phyloP scores from a whole-genome alignment of 495 filamentous ascomycete genomes.

The Penicillium verhagenii region DNA sequence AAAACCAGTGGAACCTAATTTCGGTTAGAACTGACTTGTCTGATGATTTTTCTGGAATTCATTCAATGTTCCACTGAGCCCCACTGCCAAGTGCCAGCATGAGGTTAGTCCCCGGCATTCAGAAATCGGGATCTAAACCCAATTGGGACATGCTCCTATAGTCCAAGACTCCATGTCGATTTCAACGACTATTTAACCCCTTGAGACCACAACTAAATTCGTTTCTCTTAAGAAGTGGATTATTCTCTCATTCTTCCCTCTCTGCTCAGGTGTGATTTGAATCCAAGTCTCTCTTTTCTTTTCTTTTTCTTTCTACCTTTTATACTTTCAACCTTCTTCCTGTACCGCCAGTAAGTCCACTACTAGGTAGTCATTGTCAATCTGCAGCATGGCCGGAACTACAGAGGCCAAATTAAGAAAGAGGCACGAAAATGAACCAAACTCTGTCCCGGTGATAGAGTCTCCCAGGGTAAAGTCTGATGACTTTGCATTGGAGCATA shows the following conservation, averaged over 20 bases:
- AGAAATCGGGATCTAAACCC: slow-evolving; percentile 10
- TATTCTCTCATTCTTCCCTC: too few species aligned
- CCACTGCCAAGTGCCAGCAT: background rate
- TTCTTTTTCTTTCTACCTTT: background rate
- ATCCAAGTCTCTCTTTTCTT: background rate
- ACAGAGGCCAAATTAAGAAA: slow-evolving; percentile 7
- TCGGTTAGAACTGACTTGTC: too few species aligned
- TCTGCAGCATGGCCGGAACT: slow-evolving; percentile 6
- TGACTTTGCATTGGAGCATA: slow-evolving; percentile 16
- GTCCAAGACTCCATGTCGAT: background rate
- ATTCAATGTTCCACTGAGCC: background rate
- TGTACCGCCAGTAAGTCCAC: background rate
- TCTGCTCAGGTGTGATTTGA: too few species aligned
- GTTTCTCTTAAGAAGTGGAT: too few species aligned
- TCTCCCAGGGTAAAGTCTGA: background rate
- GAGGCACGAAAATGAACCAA: background rate
- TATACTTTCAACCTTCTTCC: background rate
- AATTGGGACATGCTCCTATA: background rate
- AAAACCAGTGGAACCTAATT: too few species aligned
- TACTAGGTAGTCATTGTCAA: background rate
- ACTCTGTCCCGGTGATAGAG: background rate
- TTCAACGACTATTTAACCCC: background rate
- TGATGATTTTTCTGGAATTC: too few species aligned
- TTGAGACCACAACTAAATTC: background rate
- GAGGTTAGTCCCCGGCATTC: background rate